Evolutionary conservation across 768 basidiomycete genomes (phyloP).

Genomic region (Panellus pusillus): DNA sequence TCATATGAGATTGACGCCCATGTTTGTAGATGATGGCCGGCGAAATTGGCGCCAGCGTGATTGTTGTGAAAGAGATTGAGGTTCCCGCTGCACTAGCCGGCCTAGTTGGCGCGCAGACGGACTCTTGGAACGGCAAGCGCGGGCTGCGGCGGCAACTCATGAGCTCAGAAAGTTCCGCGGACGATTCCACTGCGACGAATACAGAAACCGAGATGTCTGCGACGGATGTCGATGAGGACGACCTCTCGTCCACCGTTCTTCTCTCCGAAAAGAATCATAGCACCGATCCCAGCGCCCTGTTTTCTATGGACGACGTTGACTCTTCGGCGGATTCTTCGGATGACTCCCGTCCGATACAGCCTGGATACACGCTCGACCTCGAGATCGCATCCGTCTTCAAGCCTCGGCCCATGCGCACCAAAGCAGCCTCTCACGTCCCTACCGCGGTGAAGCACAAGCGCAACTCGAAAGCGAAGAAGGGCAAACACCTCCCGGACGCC

Average conservation of each 20-base stretch:
- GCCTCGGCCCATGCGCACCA: slow-evolving; percentile 59
- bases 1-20: neutral
- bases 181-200: slow-evolving; percentile 25
- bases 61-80: slow-evolving; percentile 87
- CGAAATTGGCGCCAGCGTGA: slow-evolving; percentile 90
- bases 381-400: slow-evolving; percentile 75
- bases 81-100: slow-evolving; percentile 58
- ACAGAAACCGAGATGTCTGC: slow-evolving; percentile 32
- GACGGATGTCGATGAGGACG: slow-evolving; percentile 42
- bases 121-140: slow-evolving; percentile 39
- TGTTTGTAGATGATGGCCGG: slow-evolving; percentile 71
- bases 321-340: slow-evolving; percentile 29
- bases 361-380: slow-evolving; percentile 49
- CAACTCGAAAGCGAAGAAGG: slow-evolving; percentile 35
- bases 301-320: slow-evolving; percentile 59
- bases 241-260: slow-evolving; percentile 33
- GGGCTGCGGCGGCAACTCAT: slow-evolving; percentile 32
- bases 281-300: slow-evolving; percentile 35
- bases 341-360: slow-evolving; percentile 12
- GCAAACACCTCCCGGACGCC: slow-evolving; percentile 28
- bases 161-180: slow-evolving; percentile 24
- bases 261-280: slow-evolving; percentile 27
- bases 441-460: slow-evolving; percentile 38
- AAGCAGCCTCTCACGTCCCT: slow-evolving; percentile 32
- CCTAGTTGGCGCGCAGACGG: slow-evolving; percentile 36